A percentile compares a stretch with the other conserved stretches of the same genome.
These are phyloP conservation scores for Nicotiana knightiana DNA, from an alignment of 257 asterid genomes.

Conservation along the genomic window DNA sequence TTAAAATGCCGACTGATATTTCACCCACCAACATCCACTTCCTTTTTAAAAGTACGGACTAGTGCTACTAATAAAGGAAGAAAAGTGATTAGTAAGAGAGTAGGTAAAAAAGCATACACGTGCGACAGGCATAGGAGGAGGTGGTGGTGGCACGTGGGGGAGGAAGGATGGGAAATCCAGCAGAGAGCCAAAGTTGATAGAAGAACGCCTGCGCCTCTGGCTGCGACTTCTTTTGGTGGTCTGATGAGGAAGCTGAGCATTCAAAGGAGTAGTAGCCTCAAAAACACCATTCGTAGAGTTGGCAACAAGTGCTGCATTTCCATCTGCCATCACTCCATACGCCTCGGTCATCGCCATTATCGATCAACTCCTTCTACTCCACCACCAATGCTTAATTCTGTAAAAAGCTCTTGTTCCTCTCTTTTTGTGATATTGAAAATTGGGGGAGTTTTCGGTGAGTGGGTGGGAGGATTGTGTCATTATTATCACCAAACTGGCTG, in stretches of 20 bases:
- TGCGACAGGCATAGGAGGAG: conserved; percentile 22
- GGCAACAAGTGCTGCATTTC: background rate
- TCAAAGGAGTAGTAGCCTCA: too few species aligned
- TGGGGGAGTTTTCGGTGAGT: conserved; percentile 3
- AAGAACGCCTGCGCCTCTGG: conserved; percentile 37
- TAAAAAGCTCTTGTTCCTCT: background rate
- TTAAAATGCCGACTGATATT: too few species aligned
- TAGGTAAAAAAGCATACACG: background rate
- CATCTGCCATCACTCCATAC: conserved; percentile 10
- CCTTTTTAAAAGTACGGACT: too few species aligned
- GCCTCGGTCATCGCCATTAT: conserved; percentile 17
- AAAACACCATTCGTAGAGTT: background rate
- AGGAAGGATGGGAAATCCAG: conserved; percentile 17
- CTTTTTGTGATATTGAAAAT: conserved; percentile 5
- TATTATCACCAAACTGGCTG: background rate
- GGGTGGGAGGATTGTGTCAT: conserved; percentile 8
- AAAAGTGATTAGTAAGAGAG: background rate
- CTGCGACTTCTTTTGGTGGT: conserved; percentile 38
- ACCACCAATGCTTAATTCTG: background rate
- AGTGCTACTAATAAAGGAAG: background rate
- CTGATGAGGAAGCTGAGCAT: conserved; percentile 21
- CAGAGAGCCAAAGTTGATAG: conserved; percentile 26
- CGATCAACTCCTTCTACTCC: background rate
- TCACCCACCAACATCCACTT: too few species aligned
- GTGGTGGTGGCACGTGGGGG: conserved; percentile 27